A percentile compares a stretch with the other conserved stretches of the same genome.
phyloP scores from a whole-genome alignment of 1,284 basidiomycete genomes.

The Tilletia horrida region DNA sequence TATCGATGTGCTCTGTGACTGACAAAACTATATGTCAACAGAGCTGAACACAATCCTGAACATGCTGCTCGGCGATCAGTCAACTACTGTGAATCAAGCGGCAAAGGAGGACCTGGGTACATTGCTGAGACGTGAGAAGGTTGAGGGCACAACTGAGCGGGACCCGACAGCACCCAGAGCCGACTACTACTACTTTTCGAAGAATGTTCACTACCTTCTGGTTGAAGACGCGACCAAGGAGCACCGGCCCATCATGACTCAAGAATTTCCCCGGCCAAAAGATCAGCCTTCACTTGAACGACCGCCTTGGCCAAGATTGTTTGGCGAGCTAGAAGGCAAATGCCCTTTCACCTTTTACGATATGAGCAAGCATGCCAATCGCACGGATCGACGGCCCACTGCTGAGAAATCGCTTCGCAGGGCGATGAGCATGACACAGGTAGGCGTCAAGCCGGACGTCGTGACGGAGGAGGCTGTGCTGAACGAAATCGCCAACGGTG shows the following conservation, averaged over 20 bases:
- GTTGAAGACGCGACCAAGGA: conserved; percentile 85
- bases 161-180: conserved; percentile 81
- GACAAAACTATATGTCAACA: conserved; percentile 8
- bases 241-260: conserved; percentile 61
- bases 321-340: conserved; percentile 56
- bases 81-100: conserved; percentile 21
- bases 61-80: conserved; percentile 29
- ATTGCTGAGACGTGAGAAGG: conserved; percentile 79
- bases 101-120: conserved; percentile 55
- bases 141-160: conserved; percentile 83
- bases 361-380: conserved; percentile 25
- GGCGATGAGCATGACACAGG: conserved; percentile 72
- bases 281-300: background rate
- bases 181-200: conserved; percentile 78
- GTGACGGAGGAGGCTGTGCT: background rate
- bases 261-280: conserved; percentile 58
- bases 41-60: conserved; percentile 33
- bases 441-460: conserved; percentile 54
- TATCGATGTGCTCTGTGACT: no score
- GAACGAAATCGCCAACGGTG: no score
- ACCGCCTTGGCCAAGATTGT: conserved; percentile 61
- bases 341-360: conserved; percentile 54
- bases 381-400: conserved; percentile 17
- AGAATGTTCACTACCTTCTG: conserved; percentile 74
- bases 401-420: conserved; percentile 62